phyloP scores from a whole-genome alignment of 106 monocot species.

The Dactylorhiza incarnata region DNA sequence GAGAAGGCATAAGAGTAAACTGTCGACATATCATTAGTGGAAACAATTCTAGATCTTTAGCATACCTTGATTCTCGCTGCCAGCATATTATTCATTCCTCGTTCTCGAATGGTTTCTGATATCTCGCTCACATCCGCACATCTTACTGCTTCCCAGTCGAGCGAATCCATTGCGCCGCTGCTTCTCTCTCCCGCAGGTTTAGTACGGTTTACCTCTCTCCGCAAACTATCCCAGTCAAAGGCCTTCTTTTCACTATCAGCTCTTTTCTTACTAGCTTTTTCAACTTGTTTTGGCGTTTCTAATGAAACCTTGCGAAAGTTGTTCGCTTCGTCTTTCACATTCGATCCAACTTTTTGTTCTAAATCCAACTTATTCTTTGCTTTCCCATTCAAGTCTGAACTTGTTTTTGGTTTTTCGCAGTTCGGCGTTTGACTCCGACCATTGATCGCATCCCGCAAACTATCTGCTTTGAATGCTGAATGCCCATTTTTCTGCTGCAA shows the following conservation, averaged over 20 bases:
- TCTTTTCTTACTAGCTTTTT: slow-evolving; percentile 20
- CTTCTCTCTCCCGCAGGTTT: slow-evolving; percentile 37
- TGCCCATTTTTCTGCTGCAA: slow-evolving; percentile 11
- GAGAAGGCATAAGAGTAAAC: background rate
- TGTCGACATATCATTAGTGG: too few species aligned
- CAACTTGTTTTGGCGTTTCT: slow-evolving; percentile 19
- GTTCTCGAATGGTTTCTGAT: slow-evolving; percentile 60
- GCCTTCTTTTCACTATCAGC: slow-evolving; percentile 18
- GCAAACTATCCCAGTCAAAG: slow-evolving; percentile 70
- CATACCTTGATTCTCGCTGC: slow-evolving; percentile 82
- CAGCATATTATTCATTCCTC: slow-evolving; percentile 88
- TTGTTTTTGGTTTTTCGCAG: background rate
- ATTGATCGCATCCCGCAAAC: slow-evolving; percentile 1
- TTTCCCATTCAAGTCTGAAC: background rate
- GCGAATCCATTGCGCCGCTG: slow-evolving; percentile 42
- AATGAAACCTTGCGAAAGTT: slow-evolving; percentile 16
- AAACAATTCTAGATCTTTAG: background rate
- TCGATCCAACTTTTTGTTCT: slow-evolving; percentile 5
- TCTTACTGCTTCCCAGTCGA: slow-evolving; percentile 75
- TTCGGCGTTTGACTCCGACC: slow-evolving; percentile 4
- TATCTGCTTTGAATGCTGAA: slow-evolving; percentile 7
- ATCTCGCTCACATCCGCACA: slow-evolving; percentile 54
- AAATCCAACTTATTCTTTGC: background rate
- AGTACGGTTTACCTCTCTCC: slow-evolving; percentile 23
- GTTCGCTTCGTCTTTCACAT: slow-evolving; percentile 12